These are phyloP conservation scores for Calendula officinalis DNA, from an alignment of 129 eudicot species.

Conservation along the genomic window DNA sequence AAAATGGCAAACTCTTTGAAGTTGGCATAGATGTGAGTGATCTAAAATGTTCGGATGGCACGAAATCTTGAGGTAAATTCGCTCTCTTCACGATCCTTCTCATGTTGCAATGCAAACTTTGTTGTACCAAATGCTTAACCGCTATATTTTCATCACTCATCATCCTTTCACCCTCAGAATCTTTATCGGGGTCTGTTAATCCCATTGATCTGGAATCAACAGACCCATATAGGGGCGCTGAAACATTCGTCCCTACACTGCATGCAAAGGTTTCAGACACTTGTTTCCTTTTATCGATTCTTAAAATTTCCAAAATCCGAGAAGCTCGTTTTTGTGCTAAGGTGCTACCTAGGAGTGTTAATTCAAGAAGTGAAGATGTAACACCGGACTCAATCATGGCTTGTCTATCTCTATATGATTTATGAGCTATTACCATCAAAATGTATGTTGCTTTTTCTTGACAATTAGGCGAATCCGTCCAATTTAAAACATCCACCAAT, in stretches of 20 bases:
- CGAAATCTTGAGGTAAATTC: conserved; percentile 83
- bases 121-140: conserved; percentile 81
- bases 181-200: conserved; percentile 19
- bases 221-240: conserved; percentile 62
- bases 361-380: conserved; percentile 69
- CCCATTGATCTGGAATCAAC: conserved; percentile 23
- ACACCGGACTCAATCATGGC: conserved; percentile 79
- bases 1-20: conserved; percentile 95
- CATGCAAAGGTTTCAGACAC: conserved; percentile 49
- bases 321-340: conserved; percentile 96
- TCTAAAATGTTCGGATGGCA: conserved; percentile 81
- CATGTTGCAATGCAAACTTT: conserved; percentile 91
- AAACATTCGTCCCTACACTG: conserved; percentile 36
- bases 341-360: conserved; percentile 83
- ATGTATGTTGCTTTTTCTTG: conserved; percentile 81
- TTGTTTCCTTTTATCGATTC: conserved; percentile 82
- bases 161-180: conserved; percentile 43
- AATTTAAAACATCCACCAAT: conserved; percentile 63
- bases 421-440: conserved; percentile 93
- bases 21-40: conserved; percentile 72
- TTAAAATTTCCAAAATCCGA: conserved; percentile 68
- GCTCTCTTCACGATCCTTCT: conserved; percentile 86
- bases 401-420: conserved; percentile 72
- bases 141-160: conserved; percentile 87
- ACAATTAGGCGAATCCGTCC: conserved; percentile 82